Evolutionary conservation across 2,329 filamentous ascomycete genomes (phyloP).

Genomic region (Zymoseptoria tritici): DNA sequence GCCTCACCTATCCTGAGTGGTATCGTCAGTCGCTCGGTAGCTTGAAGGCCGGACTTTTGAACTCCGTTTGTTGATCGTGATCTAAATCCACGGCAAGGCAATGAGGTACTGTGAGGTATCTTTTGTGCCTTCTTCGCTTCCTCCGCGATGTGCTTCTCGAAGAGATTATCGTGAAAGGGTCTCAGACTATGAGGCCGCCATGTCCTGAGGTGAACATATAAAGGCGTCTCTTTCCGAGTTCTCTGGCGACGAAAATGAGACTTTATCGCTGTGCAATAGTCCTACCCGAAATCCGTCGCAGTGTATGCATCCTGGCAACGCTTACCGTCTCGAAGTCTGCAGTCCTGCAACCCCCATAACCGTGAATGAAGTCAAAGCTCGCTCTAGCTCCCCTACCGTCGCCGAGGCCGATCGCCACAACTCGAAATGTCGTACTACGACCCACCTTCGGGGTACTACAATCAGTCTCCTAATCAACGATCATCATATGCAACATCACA

Average conservation of each 20-base stretch:
- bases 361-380: not conserved
- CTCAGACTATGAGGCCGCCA: not conserved
- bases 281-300: not conserved
- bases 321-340: not conserved
- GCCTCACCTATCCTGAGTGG: not conserved
- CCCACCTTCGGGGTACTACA: not conserved
- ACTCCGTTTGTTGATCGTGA: not conserved
- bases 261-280: not conserved
- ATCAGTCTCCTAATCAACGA: not conserved
- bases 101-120: not conserved
- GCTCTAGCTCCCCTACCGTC: not conserved
- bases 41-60: not conserved
- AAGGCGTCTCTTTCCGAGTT: not conserved
- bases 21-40: not conserved
- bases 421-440: not conserved
- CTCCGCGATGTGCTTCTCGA: not conserved
- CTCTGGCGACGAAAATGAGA: not conserved
- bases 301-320: not conserved
- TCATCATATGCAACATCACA: not conserved
- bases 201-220: not conserved
- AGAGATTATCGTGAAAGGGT: not conserved
- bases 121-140: not conserved
- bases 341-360: not conserved
- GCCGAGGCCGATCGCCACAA: not conserved
- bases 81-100: not conserved